These are phyloP conservation scores for Aspergillus arachidicola DNA, from an alignment of 2,329 filamentous ascomycete genomes.

Conservation along the genomic window DNA sequence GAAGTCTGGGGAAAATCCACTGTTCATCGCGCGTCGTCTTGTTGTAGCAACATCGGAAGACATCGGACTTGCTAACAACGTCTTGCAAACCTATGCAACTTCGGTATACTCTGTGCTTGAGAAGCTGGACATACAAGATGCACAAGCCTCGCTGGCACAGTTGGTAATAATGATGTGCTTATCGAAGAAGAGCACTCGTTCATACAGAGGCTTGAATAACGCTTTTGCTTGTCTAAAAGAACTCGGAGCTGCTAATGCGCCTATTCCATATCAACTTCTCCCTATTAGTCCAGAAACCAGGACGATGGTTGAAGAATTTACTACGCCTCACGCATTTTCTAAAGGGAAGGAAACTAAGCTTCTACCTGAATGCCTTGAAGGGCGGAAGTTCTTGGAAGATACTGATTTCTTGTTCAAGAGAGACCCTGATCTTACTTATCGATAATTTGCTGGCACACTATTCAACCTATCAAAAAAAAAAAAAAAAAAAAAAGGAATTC, in stretches of 20 bases:
- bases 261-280: conserved; percentile 82
- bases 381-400: conserved; percentile 75
- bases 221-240: conserved; percentile 78
- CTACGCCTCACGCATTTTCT: conserved; percentile 60
- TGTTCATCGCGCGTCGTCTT: conserved; percentile 89
- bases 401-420: conserved; percentile 58
- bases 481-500: no score
- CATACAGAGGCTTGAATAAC: conserved; percentile 80
- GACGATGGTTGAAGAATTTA: conserved; percentile 72
- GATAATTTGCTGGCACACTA: background rate
- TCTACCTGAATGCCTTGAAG: conserved; percentile 74
- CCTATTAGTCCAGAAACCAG: conserved; percentile 92
- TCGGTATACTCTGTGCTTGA: conserved; percentile 84
- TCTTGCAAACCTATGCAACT: conserved; percentile 78
- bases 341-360: conserved; percentile 98
- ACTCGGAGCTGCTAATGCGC: conserved; percentile 77
- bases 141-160: conserved; percentile 87
- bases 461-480: no score
- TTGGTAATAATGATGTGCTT: conserved; percentile 77
- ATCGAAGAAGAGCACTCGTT: conserved; percentile 82
- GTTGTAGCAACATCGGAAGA: conserved; percentile 95
- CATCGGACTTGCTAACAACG: conserved; percentile 84
- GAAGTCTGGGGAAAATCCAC: conserved; percentile 87
- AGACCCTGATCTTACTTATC: background rate
- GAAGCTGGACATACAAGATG: conserved; percentile 94